phyloP scores from a whole-genome alignment of 179 eudicot species.

The Silene vulgaris region DNA sequence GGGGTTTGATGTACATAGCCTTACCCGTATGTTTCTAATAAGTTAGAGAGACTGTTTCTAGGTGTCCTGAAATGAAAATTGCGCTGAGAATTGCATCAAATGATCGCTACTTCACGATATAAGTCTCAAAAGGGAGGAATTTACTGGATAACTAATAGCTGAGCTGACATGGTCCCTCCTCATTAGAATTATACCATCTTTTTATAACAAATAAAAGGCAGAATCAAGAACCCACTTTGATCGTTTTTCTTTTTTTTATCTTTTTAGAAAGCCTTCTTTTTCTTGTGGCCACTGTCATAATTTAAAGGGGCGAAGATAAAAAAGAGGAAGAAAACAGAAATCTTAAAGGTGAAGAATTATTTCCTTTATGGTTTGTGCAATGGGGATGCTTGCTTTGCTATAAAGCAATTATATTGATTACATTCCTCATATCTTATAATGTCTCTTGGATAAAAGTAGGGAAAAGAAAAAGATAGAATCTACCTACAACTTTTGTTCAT shows the following conservation, averaged over 20 bases:
- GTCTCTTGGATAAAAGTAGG: conserved; percentile 25
- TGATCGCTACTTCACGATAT: background rate
- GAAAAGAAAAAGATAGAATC: conserved; percentile 30
- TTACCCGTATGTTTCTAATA: background rate
- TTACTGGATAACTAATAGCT: conserved; percentile 24
- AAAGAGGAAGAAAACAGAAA: conserved; percentile 30
- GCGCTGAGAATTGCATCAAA: no score
- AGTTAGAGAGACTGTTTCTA: background rate
- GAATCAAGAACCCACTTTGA: conserved; percentile 39
- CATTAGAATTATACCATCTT: conserved; percentile 3
- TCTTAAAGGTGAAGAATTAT: conserved; percentile 31
- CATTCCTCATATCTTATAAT: conserved; percentile 39
- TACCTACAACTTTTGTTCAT: conserved; percentile 25
- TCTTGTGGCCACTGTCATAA: conserved; percentile 29
- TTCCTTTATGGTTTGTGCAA: conserved; percentile 40
- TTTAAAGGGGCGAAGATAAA: conserved; percentile 22
- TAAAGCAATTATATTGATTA: conserved; percentile 42
- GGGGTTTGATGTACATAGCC: background rate
- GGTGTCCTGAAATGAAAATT: background rate
- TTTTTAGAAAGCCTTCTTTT: conserved; percentile 25
- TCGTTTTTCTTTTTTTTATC: conserved; percentile 16
- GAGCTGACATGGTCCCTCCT: conserved; percentile 26
- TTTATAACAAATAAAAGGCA: conserved; percentile 1
- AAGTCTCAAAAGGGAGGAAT: background rate
- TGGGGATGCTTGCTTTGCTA: conserved; percentile 41